phyloP scores from a whole-genome alignment of 1,139 yeast species.

The Taiozyma sp. region DNA sequence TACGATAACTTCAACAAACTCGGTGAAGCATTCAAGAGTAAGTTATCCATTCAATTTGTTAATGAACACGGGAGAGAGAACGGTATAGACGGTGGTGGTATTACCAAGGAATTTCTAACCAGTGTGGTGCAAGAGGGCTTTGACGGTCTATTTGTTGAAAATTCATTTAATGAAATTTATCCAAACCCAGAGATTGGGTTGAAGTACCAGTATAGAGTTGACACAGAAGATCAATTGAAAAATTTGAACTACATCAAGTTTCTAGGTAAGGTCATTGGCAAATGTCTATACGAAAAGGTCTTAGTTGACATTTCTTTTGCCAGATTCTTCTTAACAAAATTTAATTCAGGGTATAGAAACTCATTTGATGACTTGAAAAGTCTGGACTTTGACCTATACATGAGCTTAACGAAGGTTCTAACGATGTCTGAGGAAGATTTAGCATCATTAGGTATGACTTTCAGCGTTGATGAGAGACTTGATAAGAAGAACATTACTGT shows the following conservation, averaged over 20 bases:
- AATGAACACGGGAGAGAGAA: constrained; percentile 66
- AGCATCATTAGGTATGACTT: constrained; percentile 54
- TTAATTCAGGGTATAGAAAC: constrained; percentile 42
- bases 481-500: constrained; percentile 33
- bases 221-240: constrained; percentile 24
- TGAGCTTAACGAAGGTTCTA: constrained; percentile 59
- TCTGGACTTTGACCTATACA: constrained; percentile 65
- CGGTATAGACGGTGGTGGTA: constrained; percentile 97
- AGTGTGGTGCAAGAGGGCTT: constrained; percentile 71
- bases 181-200: constrained; percentile 64
- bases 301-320: constrained; percentile 83
- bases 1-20: constrained; percentile 46
- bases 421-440: constrained; percentile 56
- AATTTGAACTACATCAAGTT: constrained; percentile 48
- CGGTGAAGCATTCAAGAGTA: constrained; percentile 51
- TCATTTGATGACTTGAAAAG: constrained; percentile 77
- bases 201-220: constrained; percentile 25
- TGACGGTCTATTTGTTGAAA: constrained; percentile 46
- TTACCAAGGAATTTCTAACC: constrained; percentile 87
- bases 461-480: constrained; percentile 41
- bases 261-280: constrained; percentile 81
- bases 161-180: constrained; percentile 56
- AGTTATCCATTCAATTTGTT: constrained; percentile 59
- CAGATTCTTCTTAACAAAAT: constrained; percentile 76
- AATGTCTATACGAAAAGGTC: constrained; percentile 83